Conservation (phyloP, 352 stramenopile genomes). For the Phytophthora capsici region DNA sequence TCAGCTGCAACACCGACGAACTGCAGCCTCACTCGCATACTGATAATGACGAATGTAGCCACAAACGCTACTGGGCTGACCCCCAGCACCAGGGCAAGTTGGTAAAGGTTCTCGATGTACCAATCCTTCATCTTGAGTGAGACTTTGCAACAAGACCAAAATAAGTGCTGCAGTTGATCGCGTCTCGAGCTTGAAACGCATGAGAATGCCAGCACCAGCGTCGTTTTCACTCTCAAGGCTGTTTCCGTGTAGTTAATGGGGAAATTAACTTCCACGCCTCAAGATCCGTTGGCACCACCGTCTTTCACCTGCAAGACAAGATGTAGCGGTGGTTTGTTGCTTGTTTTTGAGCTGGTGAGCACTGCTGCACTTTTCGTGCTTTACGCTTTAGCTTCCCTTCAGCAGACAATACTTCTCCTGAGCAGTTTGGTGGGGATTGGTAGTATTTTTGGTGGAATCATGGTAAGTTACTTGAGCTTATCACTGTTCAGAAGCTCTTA, state of each 20-base stretch:
- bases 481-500: background rate
- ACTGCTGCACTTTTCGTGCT: conserved; percentile 49
- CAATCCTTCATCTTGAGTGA: conserved; percentile 50
- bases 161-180: conserved; percentile 8
- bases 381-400: conserved; percentile 46
- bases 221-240: conserved; percentile 6
- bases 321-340: conserved; percentile 41
- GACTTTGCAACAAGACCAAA: conserved; percentile 28
- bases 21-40: conserved; percentile 36
- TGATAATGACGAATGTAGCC: conserved; percentile 38
- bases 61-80: conserved; percentile 50
- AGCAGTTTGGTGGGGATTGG: conserved; percentile 44
- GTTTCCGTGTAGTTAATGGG: no score
- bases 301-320: conserved; percentile 56
- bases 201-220: conserved; percentile 3
- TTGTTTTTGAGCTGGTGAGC: conserved; percentile 50
- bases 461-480: conserved; percentile 39
- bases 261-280: conserved; percentile 6
- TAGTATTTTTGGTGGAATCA: conserved; percentile 50
- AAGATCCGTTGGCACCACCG: conserved; percentile 41
- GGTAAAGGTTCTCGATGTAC: conserved; percentile 47
- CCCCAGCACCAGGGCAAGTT: conserved; percentile 45
- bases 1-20: conserved; percentile 14
- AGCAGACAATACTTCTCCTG: conserved; percentile 40
- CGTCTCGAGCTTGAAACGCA: conserved; percentile 27